Base-by-base conservation (phyloP, 1,284 basidiomycete species). In the Ganoderma sinense region DNA sequence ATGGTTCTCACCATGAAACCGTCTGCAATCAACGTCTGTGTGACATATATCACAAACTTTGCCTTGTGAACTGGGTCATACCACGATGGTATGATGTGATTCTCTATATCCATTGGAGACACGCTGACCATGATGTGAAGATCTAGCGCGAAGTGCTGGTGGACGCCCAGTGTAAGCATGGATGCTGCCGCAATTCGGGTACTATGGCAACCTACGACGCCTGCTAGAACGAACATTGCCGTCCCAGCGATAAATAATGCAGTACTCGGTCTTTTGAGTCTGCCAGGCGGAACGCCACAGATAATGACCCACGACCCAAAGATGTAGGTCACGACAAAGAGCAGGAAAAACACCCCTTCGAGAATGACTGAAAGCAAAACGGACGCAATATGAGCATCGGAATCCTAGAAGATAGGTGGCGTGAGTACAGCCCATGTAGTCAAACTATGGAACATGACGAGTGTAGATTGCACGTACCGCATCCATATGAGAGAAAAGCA, bases 21-120 rank as follows among this genome's bases (percentile, higher is more conserved):
- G 36, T 59, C 56, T 7, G 29, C 56, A 20, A 59, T 59, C 33
- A 59, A 36, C 36, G 56, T 59, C 33, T 59, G 56, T 4, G 56
- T 59, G 8, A 59, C 56, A 33, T 59, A 59, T 33, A 59, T 59
- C 29, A 59, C 33, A 39, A 59, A 59, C 20, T 59, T 59, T 20
- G 56, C 56, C n/a, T 59, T 39, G 20, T 20, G 16, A 10, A 59
- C n/a, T 7, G 20, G 7, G 20, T 3, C 18, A 33, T 36, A 39
- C 56, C 56, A 59, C 20, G n/a, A 59, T 3, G 56, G 33, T 33
- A 59, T n/a, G 33, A 13, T 39, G 18, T 20, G 10, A 4, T 39
- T 18, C 39, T 39, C 56, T 10, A 59, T n/a, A 23, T 59, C 33
- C 31, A 8, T 23, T 11, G 56, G 33, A 4, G 18, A 4, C n/a